A percentile compares a stretch with the other conserved stretches of the same genome.
Evolutionary conservation across 768 basidiomycete genomes (phyloP).

Genomic region (Porphyrellus cyaneotinctus): DNA sequence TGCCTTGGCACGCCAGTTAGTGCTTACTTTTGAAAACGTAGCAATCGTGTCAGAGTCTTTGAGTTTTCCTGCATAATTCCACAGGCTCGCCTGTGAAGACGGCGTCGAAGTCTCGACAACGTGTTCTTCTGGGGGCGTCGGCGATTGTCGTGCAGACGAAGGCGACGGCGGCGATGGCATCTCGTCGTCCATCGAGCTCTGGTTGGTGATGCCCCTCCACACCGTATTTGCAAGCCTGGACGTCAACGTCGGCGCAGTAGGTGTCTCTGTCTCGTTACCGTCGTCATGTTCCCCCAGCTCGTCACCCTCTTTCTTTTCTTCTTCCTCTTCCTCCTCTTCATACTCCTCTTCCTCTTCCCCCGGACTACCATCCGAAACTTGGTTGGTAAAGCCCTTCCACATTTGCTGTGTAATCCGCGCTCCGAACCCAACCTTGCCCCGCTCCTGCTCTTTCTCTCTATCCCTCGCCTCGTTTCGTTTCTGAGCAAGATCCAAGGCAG

Average conservation of each 20-base stretch:
- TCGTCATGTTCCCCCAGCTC: constrained; percentile 33
- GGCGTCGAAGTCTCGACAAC: constrained; percentile 15
- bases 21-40: constrained; percentile 66
- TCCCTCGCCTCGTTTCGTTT: constrained; percentile 43
- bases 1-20: constrained; percentile 70
- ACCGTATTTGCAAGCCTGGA: constrained; percentile 58
- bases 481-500: constrained; percentile 54
- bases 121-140: constrained; percentile 19
- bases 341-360: constrained; percentile 35
- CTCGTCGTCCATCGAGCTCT: constrained; percentile 65
- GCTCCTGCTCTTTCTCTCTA: constrained; percentile 26
- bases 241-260: constrained; percentile 37
- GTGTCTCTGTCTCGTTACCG: constrained; percentile 45
- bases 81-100: constrained; percentile 42
- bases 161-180: constrained; percentile 40
- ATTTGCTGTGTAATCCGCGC: constrained; percentile 53
- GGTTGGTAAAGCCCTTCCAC: constrained; percentile 67
- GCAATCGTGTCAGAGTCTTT: constrained; percentile 72
- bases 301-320: constrained; percentile 30
- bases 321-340: constrained; percentile 33
- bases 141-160: constrained; percentile 27
- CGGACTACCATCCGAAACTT: constrained; percentile 34
- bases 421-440: constrained; percentile 44
- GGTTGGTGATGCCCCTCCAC: constrained; percentile 76
- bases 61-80: constrained; percentile 71